Evolutionary conservation across 2,329 filamentous ascomycete genomes (phyloP).

Genomic region (Metarhizium guizhouense): DNA sequence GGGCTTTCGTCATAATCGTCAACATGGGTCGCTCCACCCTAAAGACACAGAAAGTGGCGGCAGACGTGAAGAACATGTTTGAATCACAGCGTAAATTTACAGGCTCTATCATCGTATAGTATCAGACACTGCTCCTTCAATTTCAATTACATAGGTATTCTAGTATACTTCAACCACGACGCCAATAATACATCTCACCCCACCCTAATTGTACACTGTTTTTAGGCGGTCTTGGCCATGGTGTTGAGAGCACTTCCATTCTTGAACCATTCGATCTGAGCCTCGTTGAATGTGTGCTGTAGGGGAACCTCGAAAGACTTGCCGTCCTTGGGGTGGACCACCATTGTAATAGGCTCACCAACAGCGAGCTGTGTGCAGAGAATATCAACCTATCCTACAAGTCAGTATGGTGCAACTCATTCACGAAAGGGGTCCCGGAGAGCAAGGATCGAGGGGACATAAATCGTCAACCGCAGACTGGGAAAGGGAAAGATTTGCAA

Average conservation of each 20-base stretch:
- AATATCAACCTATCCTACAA: conserved; percentile 57
- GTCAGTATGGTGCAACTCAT: conserved; percentile 12
- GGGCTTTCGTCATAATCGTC: too few species aligned
- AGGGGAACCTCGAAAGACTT: conserved; percentile 73
- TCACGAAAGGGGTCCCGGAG: not conserved
- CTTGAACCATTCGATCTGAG: conserved; percentile 98
- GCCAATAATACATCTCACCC: not conserved
- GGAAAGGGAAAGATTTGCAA: conserved; percentile 9
- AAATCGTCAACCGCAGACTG: not conserved
- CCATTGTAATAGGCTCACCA: conserved; percentile 86
- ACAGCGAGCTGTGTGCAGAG: conserved; percentile 82
- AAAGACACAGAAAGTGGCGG: too few species aligned
- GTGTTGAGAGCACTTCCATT: conserved; percentile 96
- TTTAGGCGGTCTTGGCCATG: conserved; percentile 66
- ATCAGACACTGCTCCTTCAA: not conserved
- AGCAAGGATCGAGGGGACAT: not conserved
- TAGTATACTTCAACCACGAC: not conserved
- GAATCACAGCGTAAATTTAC: not conserved
- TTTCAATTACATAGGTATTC: not conserved
- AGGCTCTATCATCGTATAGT: not conserved
- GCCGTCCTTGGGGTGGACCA: conserved; percentile 85
- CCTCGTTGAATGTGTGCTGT: conserved; percentile 94
- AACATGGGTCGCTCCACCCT: too few species aligned
- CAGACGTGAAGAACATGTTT: not conserved
- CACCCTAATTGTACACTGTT: conserved; percentile 16